Evolutionary conservation across 352 stramenopile genomes (phyloP).

Genomic region (Elongisporangium prolatum): DNA sequence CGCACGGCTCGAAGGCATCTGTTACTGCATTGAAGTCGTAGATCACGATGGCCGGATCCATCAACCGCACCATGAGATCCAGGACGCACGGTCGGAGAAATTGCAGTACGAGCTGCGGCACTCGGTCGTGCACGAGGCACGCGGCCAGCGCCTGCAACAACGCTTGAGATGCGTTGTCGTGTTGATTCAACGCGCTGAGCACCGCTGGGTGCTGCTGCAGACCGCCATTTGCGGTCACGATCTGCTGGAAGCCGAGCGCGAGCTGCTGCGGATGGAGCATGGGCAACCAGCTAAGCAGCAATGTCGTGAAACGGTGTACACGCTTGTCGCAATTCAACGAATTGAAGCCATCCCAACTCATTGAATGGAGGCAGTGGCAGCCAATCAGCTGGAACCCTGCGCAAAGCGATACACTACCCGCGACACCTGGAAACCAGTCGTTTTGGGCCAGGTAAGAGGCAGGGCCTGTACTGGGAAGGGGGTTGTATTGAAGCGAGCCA

Average conservation of each 20-base stretch:
- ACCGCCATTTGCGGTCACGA: conserved; percentile 13
- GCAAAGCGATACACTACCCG: conserved; percentile 7
- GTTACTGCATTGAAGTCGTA: conserved; percentile 24
- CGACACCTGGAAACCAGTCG: conserved; percentile 4
- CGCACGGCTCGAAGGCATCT: conserved; percentile 19
- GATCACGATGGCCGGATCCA: conserved; percentile 39
- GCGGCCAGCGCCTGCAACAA: conserved; percentile 54
- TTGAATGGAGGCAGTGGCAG: conserved; percentile 2
- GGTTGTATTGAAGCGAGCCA: conserved; percentile 5
- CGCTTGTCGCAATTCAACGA: conserved; percentile 16
- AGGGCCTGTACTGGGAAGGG: conserved; percentile 5
- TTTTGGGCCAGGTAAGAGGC: conserved; percentile 5
- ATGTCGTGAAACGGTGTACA: conserved; percentile 15
- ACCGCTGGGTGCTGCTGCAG: conserved; percentile 38
- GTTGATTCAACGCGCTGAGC: conserved; percentile 11
- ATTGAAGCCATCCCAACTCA: conserved; percentile 12
- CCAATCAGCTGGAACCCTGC: conserved; percentile 11
- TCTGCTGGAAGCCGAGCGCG: conserved; percentile 10
- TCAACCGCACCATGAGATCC: conserved; percentile 63
- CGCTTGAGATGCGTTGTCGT: conserved; percentile 13
- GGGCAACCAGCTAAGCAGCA: conserved; percentile 6
- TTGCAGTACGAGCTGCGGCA: conserved; percentile 41
- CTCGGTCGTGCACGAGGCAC: conserved; percentile 42
- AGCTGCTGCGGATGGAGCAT: conserved; percentile 17
- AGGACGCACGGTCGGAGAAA: conserved; percentile 67